Conservation (phyloP, 2,329 filamentous ascomycete genomes). For the Emergomyces africanus region DNA sequence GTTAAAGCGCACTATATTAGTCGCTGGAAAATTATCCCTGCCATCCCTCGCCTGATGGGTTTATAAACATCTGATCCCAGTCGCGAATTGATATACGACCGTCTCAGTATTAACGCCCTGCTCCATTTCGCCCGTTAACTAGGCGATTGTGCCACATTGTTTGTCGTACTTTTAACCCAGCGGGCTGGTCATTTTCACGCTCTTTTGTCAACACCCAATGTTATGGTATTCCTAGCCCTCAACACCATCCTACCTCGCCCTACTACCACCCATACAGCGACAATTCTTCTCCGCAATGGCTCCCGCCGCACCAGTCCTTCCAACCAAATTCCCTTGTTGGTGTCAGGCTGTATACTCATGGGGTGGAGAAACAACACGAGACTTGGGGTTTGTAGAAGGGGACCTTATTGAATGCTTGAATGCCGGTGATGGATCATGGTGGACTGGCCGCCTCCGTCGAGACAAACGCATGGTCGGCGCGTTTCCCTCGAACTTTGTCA, state of each 20-base stretch:
- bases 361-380: slow-evolving; percentile 89
- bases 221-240: neutral
- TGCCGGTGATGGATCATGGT: slow-evolving; percentile 95
- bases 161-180: neutral
- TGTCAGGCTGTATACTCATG: slow-evolving; percentile 84
- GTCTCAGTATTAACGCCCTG: neutral
- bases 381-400: slow-evolving; percentile 93
- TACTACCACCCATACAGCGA: neutral
- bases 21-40: neutral
- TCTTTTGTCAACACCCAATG: neutral
- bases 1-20: neutral
- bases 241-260: neutral
- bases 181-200: neutral
- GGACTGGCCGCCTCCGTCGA: slow-evolving; percentile 82
- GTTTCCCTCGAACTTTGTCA: slow-evolving; percentile 96
- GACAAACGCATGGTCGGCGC: slow-evolving; percentile 84
- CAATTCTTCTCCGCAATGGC: slow-evolving; percentile 28
- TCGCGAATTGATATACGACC: neutral
- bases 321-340: slow-evolving; percentile 78
- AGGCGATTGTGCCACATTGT: neutral
- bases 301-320: slow-evolving; percentile 41
- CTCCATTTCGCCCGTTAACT: neutral
- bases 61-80: neutral
- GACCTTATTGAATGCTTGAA: slow-evolving; percentile 98
- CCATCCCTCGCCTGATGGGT: neutral